Percentiles rank a stretch among this genome's conserved stretches.
phyloP scores from a whole-genome alignment of 805 yeast genomes.

The Suhomyces faveliae region DNA sequence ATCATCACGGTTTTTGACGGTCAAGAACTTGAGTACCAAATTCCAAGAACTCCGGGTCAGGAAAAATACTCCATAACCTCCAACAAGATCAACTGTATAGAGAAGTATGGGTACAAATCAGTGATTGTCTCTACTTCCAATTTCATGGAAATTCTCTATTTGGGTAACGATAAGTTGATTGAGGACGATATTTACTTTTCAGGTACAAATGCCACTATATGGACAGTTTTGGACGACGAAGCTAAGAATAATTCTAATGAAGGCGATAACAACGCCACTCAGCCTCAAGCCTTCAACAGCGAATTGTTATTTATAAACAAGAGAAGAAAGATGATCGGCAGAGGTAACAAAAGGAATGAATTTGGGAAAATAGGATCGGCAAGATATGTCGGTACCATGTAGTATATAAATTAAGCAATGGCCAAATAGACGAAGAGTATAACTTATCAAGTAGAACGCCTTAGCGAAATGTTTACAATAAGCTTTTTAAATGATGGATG shows the following conservation, averaged over 20 bases:
- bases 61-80: constrained; percentile 41
- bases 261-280: constrained; percentile 10
- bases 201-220: constrained; percentile 32
- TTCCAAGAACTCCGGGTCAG: constrained; percentile 45
- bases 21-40: constrained; percentile 53
- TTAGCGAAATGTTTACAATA: no score
- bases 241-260: constrained; percentile 9
- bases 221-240: constrained; percentile 20
- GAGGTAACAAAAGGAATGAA: neutral
- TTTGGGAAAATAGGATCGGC: no score
- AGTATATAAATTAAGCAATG: no score
- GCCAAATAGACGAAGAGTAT: no score
- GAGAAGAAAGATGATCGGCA: constrained; percentile 34
- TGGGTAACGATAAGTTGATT: constrained; percentile 72
- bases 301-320: constrained; percentile 54
- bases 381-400: no score
- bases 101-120: constrained; percentile 74
- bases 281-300: constrained; percentile 28
- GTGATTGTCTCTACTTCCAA: constrained; percentile 76
- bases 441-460: no score
- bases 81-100: constrained; percentile 58
- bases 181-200: constrained; percentile 54
- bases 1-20: constrained; percentile 68
- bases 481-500: no score
- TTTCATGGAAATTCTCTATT: constrained; percentile 64